These are phyloP conservation scores for Astrothelium macrocarpum DNA, from an alignment of 495 filamentous ascomycete species.

Conservation along the genomic window DNA sequence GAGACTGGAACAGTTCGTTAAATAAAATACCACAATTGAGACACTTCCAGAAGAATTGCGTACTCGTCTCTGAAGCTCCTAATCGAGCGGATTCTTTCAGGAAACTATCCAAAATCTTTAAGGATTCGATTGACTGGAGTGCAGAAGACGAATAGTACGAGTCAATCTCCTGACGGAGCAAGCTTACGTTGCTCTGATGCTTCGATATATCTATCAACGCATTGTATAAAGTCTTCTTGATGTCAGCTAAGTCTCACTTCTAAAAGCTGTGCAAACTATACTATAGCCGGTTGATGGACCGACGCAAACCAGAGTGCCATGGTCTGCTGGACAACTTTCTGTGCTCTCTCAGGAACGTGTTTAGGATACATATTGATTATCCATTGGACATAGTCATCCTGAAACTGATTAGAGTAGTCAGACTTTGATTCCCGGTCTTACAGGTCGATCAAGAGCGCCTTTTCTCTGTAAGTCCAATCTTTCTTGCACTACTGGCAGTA, in stretches of 20 bases:
- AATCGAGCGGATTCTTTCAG: conserved; percentile 32
- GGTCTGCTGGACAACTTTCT: background rate
- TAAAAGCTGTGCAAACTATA: too few species aligned
- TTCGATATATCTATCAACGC: too few species aligned
- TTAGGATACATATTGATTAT: background rate
- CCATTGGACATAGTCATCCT: background rate
- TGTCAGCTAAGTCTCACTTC: background rate
- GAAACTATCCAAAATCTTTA: conserved; percentile 32
- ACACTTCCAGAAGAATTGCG: background rate
- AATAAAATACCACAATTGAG: background rate
- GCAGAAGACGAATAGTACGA: background rate
- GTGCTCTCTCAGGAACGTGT: background rate
- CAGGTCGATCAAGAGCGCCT: background rate
- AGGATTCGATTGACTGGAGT: background rate
- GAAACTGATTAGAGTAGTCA: too few species aligned
- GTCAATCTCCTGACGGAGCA: too few species aligned
- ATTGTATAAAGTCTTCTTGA: background rate
- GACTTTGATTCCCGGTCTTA: too few species aligned
- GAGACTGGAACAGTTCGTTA: conserved; percentile 13
- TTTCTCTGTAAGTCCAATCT: background rate
- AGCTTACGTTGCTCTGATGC: too few species aligned
- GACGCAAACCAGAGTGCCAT: background rate
- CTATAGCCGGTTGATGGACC: background rate
- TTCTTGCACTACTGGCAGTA: background rate
- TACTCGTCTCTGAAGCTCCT: conserved; percentile 24